Evolutionary conservation across 2,329 filamentous ascomycete species (phyloP), one percentile per base, ranked within the genome.

Genomic region (Plenodomus lindquistii): DNA sequence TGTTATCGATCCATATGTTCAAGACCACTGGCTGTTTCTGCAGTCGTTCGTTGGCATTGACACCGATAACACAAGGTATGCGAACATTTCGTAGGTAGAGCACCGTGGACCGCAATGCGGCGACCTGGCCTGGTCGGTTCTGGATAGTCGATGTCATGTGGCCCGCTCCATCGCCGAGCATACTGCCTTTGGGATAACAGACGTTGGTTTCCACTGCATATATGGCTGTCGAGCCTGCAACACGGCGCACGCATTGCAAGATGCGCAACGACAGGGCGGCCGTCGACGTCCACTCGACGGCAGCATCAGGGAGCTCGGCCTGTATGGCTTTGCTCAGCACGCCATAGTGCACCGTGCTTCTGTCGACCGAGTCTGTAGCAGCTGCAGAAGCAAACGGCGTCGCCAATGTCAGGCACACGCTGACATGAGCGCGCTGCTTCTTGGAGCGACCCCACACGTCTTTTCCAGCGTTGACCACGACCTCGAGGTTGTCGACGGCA

Each of bases 341-440:
- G 2, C 88, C 88, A 63, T 92, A 92, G 73, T 92, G 86, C 19
- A 91, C 83, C 2, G 88, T 91, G 65, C 87, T 87, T n/a, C 72
- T 70, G 38, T 83, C 80, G 27, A 92, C 79, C 8, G 74, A 73
- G 72, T 92, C 88, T 4, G 71, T 70, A 1, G 76, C 62, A 0
- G 85, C 83, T 1, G 86, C 82, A 0, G 79, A 76, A 40, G 73
- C 74, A 63, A 91, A 90, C 0, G 79, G 69, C 7, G 73, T 64
- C 13, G 72, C 68, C 50, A 91, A 78, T 2, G 77, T 79, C 3
- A 90, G 77, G 17, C 80, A 77, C 27, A 83, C 80, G 4, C 84
- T 85, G 8, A 91, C 61, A 6, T 82, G 64, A 9, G 84, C 75
- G 7, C 87, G 86, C 70, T 91, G 88, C 10, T 76, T 67, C 55